Base-by-base conservation (phyloP, 495 filamentous ascomycete species). In the Penicillium riverlandense region DNA sequence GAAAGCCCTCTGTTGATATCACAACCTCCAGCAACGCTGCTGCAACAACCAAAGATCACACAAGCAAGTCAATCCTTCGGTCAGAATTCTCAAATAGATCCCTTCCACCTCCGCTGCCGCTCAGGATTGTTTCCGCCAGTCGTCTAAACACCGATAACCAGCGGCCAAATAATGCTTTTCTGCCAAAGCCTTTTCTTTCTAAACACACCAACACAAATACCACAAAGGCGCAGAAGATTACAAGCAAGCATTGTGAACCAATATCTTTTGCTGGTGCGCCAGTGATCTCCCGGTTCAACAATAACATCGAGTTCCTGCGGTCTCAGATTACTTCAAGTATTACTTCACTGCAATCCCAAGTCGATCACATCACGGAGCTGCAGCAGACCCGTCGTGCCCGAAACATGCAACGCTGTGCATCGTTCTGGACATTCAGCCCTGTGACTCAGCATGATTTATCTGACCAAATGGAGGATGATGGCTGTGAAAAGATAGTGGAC, bases 341-440 rank as follows among this genome's bases (percentile, higher is more conserved):
- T n/a, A 14, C 47, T 0, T 28, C 46, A 0, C 47, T 69, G 27
- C 44, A 53, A 8, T 12, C 38, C 0, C 45, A 62, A 2, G 58
- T 67, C 11, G 46, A 53, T 4, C 45, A 60, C 7, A 50, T 62
- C 9, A 33, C 38, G 2, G 42, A 57, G 9, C n/a, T 63, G 2
- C 66, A 68, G 41, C 43, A 52, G 2, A 16, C 50, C 5, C 66
- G 52, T n/a, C 47, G 53, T 11, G 35, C 48, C 2, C 59, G 53
- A 30, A 45, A 44, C 8, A 38, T 64, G 30, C 46, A 43, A 1
- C 66, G 60, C 4, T 57, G 57, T 8, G 48, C 48, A 0, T 72
- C 67, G 0, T 71, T 70, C 44, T 72, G 69, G 69, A 69, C 50
- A 29, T 72, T 72, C 40, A 51, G 52, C 30, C 55, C 56, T 8